phyloP scores from a whole-genome alignment of 108 stramenopile species.

The Skeletonema tropicum region DNA sequence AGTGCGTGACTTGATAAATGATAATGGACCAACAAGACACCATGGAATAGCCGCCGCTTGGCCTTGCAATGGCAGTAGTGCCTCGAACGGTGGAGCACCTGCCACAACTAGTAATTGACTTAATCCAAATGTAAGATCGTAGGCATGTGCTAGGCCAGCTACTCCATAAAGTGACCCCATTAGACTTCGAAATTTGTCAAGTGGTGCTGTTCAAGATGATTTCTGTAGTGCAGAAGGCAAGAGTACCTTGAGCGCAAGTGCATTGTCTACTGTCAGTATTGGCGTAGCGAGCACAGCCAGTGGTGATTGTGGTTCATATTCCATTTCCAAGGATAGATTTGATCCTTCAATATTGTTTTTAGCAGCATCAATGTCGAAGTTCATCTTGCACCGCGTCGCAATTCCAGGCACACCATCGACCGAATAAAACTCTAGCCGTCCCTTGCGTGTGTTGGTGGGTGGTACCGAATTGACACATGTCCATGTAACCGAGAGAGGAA shows the following conservation, averaged over 20 bases:
- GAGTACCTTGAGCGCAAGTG: background rate
- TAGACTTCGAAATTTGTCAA: slow-evolving; percentile 1
- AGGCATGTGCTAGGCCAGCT: background rate
- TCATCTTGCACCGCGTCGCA: background rate
- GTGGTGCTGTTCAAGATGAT: background rate
- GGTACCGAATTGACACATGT: background rate
- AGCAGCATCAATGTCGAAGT: background rate
- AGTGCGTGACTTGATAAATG: background rate
- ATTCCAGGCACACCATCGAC: background rate
- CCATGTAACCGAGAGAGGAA: background rate
- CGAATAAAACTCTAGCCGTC: background rate
- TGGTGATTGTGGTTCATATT: background rate
- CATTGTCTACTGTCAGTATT: background rate
- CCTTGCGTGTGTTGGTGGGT: background rate
- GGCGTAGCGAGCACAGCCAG: background rate
- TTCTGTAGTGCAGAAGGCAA: background rate
- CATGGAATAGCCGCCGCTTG: background rate
- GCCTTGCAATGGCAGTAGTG: background rate
- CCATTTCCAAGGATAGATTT: background rate
- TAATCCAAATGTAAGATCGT: background rate
- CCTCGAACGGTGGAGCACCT: background rate
- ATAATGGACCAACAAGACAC: slow-evolving; percentile 2
- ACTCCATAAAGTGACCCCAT: background rate
- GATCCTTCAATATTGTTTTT: too few relatives aligned
- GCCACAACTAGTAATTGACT: background rate